Conservation (phyloP, 805 yeast species). For the Nakazawaea siamensis region DNA sequence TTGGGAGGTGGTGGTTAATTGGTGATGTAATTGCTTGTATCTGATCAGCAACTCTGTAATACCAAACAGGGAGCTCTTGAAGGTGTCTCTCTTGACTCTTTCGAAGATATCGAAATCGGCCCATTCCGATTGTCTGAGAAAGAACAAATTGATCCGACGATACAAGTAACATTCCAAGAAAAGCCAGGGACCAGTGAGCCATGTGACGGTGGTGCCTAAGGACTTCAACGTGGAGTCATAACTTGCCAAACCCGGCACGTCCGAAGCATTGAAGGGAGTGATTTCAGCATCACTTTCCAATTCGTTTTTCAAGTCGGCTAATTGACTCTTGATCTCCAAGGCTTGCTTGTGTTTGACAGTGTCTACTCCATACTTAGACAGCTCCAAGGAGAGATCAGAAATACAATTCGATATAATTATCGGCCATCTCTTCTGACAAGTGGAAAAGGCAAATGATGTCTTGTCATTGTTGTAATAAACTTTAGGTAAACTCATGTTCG, state of each 20-base stretch:
- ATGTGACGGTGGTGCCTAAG: constrained; percentile 30
- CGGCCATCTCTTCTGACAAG: constrained; percentile 84
- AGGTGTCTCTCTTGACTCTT: constrained; percentile 62
- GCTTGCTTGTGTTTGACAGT: constrained; percentile 36
- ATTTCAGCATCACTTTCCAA: constrained; percentile 34
- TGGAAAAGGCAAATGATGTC: constrained; percentile 74
- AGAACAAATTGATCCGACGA: constrained; percentile 44
- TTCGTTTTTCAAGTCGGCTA: constrained; percentile 35
- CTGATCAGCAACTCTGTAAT: constrained; percentile 75
- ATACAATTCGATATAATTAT: constrained; percentile 62
- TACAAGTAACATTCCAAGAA: constrained; percentile 80
- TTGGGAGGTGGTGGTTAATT: constrained; percentile 15
- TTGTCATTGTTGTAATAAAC: constrained; percentile 59
- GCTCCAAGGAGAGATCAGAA: constrained; percentile 41
- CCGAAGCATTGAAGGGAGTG: constrained; percentile 30
- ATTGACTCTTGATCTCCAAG: constrained; percentile 27
- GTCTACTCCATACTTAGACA: constrained; percentile 14
- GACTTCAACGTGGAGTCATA: constrained; percentile 49
- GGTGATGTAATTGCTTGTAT: constrained; percentile 31
- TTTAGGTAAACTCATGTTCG: constrained; percentile 26
- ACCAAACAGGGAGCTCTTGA: constrained; percentile 66
- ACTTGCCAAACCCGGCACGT: constrained; percentile 37
- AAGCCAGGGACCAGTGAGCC: constrained; percentile 90
- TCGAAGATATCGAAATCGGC: constrained; percentile 65
- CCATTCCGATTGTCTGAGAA: constrained; percentile 37